Evolutionary conservation across 1,284 basidiomycete genomes (phyloP), one percentile per base, ranked within the genome.

Genomic region (Inonotus hispidus): DNA sequence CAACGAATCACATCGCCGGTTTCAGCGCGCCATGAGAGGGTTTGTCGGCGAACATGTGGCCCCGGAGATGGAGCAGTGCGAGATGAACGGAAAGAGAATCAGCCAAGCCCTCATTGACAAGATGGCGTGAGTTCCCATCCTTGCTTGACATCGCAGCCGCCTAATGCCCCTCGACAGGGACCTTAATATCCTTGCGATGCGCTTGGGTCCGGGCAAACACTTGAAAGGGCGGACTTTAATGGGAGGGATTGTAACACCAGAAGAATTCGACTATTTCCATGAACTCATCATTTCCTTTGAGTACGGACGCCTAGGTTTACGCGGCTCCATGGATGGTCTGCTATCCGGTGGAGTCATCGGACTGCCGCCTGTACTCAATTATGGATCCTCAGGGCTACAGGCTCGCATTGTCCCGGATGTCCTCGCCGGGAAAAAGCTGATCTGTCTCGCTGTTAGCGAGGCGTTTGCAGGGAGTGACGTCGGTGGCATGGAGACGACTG

Each of bases 381-480:
- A 87, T 68, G 93, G 90, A 43, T 83, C 85, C 0, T 82, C 88
- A 5, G 93, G 90, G 66, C 75, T 92, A 39, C 82, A 87, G 71
- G 79, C 83, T 59, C 81, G 83, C 70, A 81, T 97, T 59, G 69
- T 76, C 6, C 73, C 75, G n/a, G 84, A 86, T 41, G 82, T 86
- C 1, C 75, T 99, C 21, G 78, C 80, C 1, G 96, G 93, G 19
- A 91, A 90, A 72, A 95, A 93, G 70, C 88, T 82, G 65, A 81
- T 90, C 56, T 85, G 85, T 3, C 75, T 91, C 37, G 88, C 88
- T 2, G 87, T 91, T 66, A 84, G 81, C 58, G 88, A 91, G 72
- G 87, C 88, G 1, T 94, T 92, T 69, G 96, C 95, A 8, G 96
- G 95, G n/a, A 93, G 90, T 58, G 95, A 98, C 69, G 95, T 98